phyloP scores from a whole-genome alignment of 2,329 filamentous ascomycete species.

The Periconia digitata region DNA sequence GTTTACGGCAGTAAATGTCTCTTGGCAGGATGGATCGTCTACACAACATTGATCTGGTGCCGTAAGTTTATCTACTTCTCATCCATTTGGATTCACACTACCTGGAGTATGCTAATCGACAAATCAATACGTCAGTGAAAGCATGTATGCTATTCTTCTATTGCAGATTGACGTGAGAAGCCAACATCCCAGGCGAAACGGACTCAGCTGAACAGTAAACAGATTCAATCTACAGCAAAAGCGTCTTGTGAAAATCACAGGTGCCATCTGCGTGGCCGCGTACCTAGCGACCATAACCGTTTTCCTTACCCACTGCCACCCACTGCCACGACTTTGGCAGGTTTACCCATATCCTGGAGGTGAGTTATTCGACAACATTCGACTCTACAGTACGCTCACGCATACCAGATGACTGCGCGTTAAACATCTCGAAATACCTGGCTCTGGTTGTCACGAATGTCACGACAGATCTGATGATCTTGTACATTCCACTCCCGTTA shows the following conservation, averaged over 20 bases:
- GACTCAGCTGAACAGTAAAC: background rate
- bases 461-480: conserved; percentile 1
- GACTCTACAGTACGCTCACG: background rate
- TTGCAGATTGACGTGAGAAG: conserved; percentile 10
- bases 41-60: conserved; percentile 13
- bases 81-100: too few relatives aligned
- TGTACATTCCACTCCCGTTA: background rate
- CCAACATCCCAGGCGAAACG: background rate
- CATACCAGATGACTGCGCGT: conserved; percentile 7
- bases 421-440: conserved; percentile 13
- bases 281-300: conserved; percentile 10
- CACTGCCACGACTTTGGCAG: conserved; percentile 11
- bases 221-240: conserved; percentile 9
- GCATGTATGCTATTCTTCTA: conserved; percentile 15
- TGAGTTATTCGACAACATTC: background rate
- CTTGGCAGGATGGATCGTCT: conserved; percentile 12
- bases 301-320: conserved; percentile 11
- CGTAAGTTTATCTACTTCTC: conserved; percentile 4
- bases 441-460: conserved; percentile 9
- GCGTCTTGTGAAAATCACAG: conserved; percentile 8
- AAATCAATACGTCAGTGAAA: conserved; percentile 6
- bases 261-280: conserved; percentile 3
- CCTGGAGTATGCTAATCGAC: background rate
- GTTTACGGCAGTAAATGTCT: conserved; percentile 12
- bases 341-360: conserved; percentile 11